Percentiles rank a stretch among this genome's conserved stretches.
These are phyloP conservation scores for Capronia americana DNA, from an alignment of 2,329 filamentous ascomycete species.

Conservation along the genomic window DNA sequence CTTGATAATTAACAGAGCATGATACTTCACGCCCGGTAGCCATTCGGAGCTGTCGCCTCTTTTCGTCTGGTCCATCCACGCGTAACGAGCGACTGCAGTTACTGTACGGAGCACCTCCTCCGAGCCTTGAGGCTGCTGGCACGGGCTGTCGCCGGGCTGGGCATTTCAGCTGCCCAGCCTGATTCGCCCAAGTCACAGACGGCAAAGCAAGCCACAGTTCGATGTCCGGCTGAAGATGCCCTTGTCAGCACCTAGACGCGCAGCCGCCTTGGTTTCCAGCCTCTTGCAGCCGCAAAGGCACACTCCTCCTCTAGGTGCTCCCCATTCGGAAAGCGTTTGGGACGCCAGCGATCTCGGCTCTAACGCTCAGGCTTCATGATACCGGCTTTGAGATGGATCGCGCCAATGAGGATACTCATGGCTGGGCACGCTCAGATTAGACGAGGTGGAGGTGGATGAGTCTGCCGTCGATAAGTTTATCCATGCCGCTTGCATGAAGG, in stretches of 20 bases:
- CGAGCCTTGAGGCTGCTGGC: neutral
- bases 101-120: neutral
- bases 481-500: neutral
- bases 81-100: neutral
- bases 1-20: neutral
- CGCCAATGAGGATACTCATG: neutral
- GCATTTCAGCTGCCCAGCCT: neutral
- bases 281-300: neutral
- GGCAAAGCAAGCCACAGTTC: neutral
- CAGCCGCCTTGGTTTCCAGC: neutral
- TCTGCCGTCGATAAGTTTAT: neutral
- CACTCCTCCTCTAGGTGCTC: neutral
- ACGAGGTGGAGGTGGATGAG: neutral
- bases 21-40: neutral
- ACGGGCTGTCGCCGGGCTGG: neutral
- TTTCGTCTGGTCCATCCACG: neutral
- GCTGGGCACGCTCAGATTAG: neutral
- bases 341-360: neutral
- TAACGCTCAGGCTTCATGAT: neutral
- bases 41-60: neutral
- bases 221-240: neutral
- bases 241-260: neutral
- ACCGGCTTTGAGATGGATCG: neutral
- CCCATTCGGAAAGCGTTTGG: neutral
- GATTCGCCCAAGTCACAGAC: neutral